Evolutionary conservation across 2,329 filamentous ascomycete species (phyloP).

Genomic region (Penicillium expansum): DNA sequence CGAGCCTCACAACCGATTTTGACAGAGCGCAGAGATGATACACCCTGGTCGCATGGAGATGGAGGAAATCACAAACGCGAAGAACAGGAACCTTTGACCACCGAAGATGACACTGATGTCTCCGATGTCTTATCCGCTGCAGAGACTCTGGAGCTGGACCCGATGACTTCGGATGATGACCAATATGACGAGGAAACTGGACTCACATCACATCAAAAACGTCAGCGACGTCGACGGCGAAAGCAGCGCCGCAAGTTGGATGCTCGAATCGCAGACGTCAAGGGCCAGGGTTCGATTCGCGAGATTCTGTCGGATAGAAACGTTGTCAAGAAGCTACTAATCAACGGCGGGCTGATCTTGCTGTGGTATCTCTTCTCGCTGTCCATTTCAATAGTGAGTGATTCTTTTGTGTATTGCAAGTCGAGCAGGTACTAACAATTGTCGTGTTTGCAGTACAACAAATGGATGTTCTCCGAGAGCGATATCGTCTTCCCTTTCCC

Average conservation of each 20-base stretch:
- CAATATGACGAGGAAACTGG: constrained; percentile 89
- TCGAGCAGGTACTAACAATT: constrained; percentile 12
- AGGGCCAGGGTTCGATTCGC: constrained; percentile 65
- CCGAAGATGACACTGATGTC: constrained; percentile 35
- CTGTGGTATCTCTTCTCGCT: constrained; percentile 93
- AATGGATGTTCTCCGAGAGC: constrained; percentile 95
- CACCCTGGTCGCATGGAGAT: constrained; percentile 25
- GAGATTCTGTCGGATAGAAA: constrained; percentile 65
- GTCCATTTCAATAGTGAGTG: constrained; percentile 80
- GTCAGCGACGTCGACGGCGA: constrained; percentile 62
- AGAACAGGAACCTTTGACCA: constrained; percentile 34
- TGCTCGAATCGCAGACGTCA: constrained; percentile 63
- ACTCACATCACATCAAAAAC: constrained; percentile 70
- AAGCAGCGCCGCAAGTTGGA: constrained; percentile 67
- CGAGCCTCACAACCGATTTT: constrained; percentile 47
- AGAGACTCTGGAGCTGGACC: constrained; percentile 55
- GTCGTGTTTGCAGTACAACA: constrained; percentile 74
- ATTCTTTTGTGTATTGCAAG: neutral
- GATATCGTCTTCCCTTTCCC: constrained; percentile 90
- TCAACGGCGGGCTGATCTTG: constrained; percentile 78
- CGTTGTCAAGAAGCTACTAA: constrained; percentile 64
- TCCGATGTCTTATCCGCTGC: constrained; percentile 45
- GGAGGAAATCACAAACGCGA: constrained; percentile 29
- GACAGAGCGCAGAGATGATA: constrained; percentile 39
- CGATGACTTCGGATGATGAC: constrained; percentile 67